Base-by-base conservation (phyloP, 2,329 filamentous ascomycete genomes). In the Alternaria sp. region DNA sequence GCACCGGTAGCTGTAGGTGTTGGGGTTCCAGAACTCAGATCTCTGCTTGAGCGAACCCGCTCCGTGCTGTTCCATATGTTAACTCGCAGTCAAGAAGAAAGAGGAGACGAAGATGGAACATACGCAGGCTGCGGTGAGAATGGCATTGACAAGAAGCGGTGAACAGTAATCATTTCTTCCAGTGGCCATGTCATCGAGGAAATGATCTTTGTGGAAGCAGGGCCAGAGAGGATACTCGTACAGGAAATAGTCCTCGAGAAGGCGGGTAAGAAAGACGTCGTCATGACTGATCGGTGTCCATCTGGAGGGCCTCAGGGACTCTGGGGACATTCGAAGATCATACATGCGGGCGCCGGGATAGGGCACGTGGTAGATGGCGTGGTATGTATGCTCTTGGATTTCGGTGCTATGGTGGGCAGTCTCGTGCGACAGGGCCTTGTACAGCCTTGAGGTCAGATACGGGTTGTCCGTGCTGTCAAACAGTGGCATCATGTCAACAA, bases 181-280 rank as follows among this genome's bases (percentile, higher is more conserved):
- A 20, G 58, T n/a, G 12, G 51, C 22, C 47, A 66, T 54, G 32
- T 64, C 64, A 5, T 57, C 56, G 14, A 66, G 53, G 28, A 66
- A 61, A n/a, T 51, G 18, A 20, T 66, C 62, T 39, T 62, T 62
- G 18, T 66, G 63, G 34, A 66, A 62, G 30, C 47, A 57, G 5
- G 53, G 36, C 28, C 32, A 62, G 12, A 46, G 54, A 2, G 49
- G 55, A 24, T 47, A 64, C 34, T 64, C 59, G 26, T 59, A 56
- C 5, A 57, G 26, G 20, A 66, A 62, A 18, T 64, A 66, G 3
- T 14, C 12, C 26, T 62, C 41, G n/a, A 66, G 42, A n/a, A 62
- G 62, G 28, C 36, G 16, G 12, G 46, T 38, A 41, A 62, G 28
- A 9, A 66, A 54, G n/a, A 44, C 38, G 30, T 66, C 53, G 34